phyloP scores from a whole-genome alignment of 208 protist genomes.

The Trypanosomatidae sp. region DNA sequence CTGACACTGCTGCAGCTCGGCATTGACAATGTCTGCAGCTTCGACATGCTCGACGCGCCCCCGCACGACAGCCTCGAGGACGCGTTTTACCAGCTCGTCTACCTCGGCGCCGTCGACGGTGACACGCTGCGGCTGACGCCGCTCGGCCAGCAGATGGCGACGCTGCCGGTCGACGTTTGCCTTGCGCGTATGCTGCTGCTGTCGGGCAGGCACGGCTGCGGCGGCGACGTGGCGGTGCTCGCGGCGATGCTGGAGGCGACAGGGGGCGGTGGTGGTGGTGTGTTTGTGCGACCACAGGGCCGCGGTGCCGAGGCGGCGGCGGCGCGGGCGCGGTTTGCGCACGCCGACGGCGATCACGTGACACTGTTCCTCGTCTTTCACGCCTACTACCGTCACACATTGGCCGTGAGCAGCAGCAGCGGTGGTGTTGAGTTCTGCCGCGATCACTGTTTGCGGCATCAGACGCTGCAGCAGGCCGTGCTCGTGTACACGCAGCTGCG shows the following conservation, averaged over 20 bases:
- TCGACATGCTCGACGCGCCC: constrained; percentile 97
- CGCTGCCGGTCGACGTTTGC: constrained; percentile 80
- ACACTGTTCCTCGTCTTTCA: constrained; percentile 72
- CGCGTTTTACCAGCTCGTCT: constrained; percentile 95
- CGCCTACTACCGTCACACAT: constrained; percentile 21
- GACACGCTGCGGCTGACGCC: constrained; percentile 80
- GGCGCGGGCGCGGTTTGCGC: constrained; percentile 22
- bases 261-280: too few relatives aligned
- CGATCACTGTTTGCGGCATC: constrained; percentile 49
- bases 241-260: constrained; percentile 81
- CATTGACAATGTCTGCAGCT: constrained; percentile 92
- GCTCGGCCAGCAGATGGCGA: constrained; percentile 54
- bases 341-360: constrained; percentile 71
- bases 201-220: constrained; percentile 49
- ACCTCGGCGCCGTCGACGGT: constrained; percentile 97
- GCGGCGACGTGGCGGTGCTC: constrained; percentile 67
- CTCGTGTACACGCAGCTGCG: constrained; percentile 69
- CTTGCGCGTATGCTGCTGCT: constrained; percentile 89
- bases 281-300: constrained; percentile 28
- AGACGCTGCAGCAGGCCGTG: constrained; percentile 50
- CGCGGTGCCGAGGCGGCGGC: constrained; percentile 22
- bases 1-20: constrained; percentile 94
- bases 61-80: constrained; percentile 93
- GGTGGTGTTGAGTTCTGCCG: constrained; percentile 47
- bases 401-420: constrained; percentile 7